A percentile compares a stretch with the other conserved stretches of the same genome.
These are phyloP conservation scores for Ampelomyces quisqualis DNA, from an alignment of 2,329 filamentous ascomycete species.

Conservation along the genomic window DNA sequence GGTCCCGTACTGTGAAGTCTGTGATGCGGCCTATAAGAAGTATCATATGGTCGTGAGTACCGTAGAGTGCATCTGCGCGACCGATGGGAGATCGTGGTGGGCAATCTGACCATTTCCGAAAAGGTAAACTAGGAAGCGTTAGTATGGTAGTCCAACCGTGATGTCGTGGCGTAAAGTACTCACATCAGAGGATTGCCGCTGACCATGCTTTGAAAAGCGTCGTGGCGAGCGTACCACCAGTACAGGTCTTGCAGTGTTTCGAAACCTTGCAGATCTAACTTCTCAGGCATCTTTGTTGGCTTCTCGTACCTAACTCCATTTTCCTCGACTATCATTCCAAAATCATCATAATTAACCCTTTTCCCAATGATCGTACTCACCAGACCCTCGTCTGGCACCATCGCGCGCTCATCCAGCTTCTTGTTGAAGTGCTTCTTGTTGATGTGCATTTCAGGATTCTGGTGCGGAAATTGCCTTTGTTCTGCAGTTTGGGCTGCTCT, in stretches of 20 bases:
- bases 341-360: conserved; percentile 59
- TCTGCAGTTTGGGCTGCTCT: conserved; percentile 53
- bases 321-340: conserved; percentile 53
- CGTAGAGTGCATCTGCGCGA: conserved; percentile 75
- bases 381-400: conserved; percentile 50
- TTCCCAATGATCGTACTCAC: conserved; percentile 61
- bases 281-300: conserved; percentile 36
- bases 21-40: conserved; percentile 77
- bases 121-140: conserved; percentile 65
- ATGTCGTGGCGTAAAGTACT: conserved; percentile 52
- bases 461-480: conserved; percentile 40
- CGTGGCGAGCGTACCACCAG: conserved; percentile 97
- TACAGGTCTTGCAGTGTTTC: conserved; percentile 82
- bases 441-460: conserved; percentile 36
- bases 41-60: conserved; percentile 84
- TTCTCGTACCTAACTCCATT: conserved; percentile 28
- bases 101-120: conserved; percentile 79
- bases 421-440: conserved; percentile 29
- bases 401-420: conserved; percentile 50
- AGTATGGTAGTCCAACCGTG: conserved; percentile 15
- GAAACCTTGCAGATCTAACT: conserved; percentile 71
- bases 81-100: conserved; percentile 81
- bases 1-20: conserved; percentile 75
- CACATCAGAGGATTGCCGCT: conserved; percentile 84
- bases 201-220: conserved; percentile 85